Percentiles rank a stretch among this genome's conserved stretches.
phyloP scores from a whole-genome alignment of 169 alveolate genomes.

The Perkinsus chesapeaki region DNA sequence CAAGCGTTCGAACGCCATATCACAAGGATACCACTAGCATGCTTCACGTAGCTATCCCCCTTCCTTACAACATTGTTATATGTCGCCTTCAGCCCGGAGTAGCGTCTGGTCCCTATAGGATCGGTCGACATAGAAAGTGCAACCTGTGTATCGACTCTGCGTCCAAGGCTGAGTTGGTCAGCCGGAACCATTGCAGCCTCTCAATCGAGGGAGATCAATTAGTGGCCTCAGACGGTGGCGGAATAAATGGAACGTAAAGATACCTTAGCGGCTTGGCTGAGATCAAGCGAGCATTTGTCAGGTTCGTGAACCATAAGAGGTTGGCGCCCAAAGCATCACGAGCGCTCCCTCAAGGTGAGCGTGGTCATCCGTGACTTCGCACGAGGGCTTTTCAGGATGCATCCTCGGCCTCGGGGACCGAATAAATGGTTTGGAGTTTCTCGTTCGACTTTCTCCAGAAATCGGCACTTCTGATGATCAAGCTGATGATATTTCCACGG shows the following conservation, averaged over 20 bases:
- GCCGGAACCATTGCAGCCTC: neutral
- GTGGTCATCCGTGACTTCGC: neutral
- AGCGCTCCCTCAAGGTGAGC: neutral
- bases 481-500: neutral
- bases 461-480: neutral
- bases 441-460: neutral
- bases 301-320: neutral
- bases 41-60: neutral
- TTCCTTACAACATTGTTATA: neutral
- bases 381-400: neutral
- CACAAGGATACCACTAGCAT: neutral
- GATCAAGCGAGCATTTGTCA: neutral
- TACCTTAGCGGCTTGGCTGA: neutral
- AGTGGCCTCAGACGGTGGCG: neutral
- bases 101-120: neutral
- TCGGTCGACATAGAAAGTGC: neutral
- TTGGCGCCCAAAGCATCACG: neutral
- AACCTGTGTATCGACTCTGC: neutral
- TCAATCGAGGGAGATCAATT: neutral
- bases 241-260: neutral
- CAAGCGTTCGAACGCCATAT: neutral
- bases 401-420: neutral
- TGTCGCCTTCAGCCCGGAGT: neutral
- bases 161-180: neutral
- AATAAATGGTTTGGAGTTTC: neutral